A percentile compares a stretch with the other conserved stretches of the same genome.
phyloP scores from a whole-genome alignment of 2,329 filamentous ascomycete species.

The Penicillium brasilianum region DNA sequence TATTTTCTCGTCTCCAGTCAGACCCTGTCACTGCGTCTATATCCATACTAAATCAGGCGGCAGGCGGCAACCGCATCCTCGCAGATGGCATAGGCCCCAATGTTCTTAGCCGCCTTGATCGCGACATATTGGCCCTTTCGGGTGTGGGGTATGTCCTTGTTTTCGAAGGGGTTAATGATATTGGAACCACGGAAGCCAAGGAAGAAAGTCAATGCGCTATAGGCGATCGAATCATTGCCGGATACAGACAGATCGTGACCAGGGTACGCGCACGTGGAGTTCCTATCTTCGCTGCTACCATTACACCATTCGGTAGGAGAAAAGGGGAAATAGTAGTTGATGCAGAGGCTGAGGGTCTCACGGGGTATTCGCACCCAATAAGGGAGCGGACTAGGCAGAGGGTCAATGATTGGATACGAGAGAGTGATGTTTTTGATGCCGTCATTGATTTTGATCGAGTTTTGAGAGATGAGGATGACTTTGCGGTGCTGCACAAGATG shows the following conservation, averaged over 20 bases:
- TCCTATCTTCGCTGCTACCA: conserved; percentile 66
- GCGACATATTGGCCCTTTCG: conserved; percentile 65
- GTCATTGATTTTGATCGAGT: conserved; percentile 67
- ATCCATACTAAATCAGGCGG: conserved; percentile 66
- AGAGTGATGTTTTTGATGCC: conserved; percentile 61
- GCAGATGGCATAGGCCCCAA: conserved; percentile 67
- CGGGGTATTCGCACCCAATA: conserved; percentile 60
- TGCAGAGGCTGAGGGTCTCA: conserved; percentile 37
- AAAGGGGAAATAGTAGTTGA: not conserved
- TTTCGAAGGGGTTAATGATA: conserved; percentile 73
- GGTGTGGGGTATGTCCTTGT: conserved; percentile 66
- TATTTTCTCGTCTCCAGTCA: conserved; percentile 42
- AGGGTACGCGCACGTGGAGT: conserved; percentile 61
- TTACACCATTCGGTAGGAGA: conserved; percentile 62
- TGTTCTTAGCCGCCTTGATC: conserved; percentile 63
- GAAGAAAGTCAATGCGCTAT: conserved; percentile 52
- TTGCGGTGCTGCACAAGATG: conserved; percentile 54
- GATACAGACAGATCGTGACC: conserved; percentile 62
- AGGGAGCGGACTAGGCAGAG: conserved; percentile 62
- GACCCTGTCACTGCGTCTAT: not conserved
- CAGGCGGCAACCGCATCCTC: conserved; percentile 70
- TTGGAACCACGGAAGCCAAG: conserved; percentile 59
- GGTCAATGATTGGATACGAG: conserved; percentile 67
- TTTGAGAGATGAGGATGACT: conserved; percentile 57
- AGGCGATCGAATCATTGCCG: conserved; percentile 59